Conservation (phyloP, 306 rosid species). For the Comarum palustre region DNA sequence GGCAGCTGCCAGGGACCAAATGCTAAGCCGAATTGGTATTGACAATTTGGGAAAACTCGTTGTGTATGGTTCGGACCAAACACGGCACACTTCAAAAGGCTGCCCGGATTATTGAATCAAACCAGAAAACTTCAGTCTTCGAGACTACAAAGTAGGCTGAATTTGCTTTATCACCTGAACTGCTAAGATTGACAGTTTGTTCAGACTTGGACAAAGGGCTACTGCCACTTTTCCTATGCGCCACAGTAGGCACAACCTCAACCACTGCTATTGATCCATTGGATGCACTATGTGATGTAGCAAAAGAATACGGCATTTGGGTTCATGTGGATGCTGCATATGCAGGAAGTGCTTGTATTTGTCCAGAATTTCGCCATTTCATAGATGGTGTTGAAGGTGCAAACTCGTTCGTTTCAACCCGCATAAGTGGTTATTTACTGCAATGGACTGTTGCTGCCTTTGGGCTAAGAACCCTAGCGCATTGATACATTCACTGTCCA, state of each 20-base stretch:
- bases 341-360: constrained; percentile 40
- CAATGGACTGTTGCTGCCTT: constrained; percentile 39
- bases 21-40: constrained; percentile 17
- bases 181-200: not conserved
- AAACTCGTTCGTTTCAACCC: constrained; percentile 39
- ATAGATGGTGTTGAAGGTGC: constrained; percentile 31
- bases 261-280: constrained; percentile 39
- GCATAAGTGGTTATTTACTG: constrained; percentile 41
- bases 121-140: constrained; percentile 18
- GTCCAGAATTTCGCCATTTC: constrained; percentile 42
- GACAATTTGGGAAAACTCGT: constrained; percentile 24
- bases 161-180: constrained; percentile 24
- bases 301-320: constrained; percentile 38
- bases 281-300: constrained; percentile 20
- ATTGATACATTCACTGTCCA: constrained; percentile 21
- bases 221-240: constrained; percentile 30
- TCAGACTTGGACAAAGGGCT: constrained; percentile 28
- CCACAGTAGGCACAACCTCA: constrained; percentile 42
- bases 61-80: constrained; percentile 45
- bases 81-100: constrained; percentile 40
- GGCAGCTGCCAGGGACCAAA: constrained; percentile 36
- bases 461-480: constrained; percentile 28
- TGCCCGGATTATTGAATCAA: constrained; percentile 26
- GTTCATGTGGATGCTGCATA: constrained; percentile 50
- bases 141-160: constrained; percentile 20